These are phyloP conservation scores for Saccharomycopsis vini DNA, from an alignment of 805 yeast species.

Conservation along the genomic window DNA sequence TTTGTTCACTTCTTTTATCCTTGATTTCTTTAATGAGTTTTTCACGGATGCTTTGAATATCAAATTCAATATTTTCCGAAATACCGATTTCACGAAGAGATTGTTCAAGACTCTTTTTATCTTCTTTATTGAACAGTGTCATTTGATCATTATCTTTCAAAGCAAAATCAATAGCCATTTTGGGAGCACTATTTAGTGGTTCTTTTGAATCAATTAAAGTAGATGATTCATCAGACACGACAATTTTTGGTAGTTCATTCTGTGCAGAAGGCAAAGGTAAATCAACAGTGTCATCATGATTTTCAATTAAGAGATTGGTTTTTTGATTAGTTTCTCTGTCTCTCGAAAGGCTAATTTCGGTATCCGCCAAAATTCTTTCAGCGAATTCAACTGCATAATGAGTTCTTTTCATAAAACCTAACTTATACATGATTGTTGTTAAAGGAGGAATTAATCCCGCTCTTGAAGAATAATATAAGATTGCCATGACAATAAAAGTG, in stretches of 20 bases:
- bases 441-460: slow-evolving; percentile 31
- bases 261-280: neutral
- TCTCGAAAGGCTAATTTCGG: slow-evolving; percentile 3
- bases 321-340: too few relatives aligned
- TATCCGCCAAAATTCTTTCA: slow-evolving; percentile 22
- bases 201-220: too few relatives aligned
- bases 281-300: too few relatives aligned
- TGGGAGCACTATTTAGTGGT: too few relatives aligned
- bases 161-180: too few relatives aligned
- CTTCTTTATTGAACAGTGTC: too few relatives aligned
- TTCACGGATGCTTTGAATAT: slow-evolving; percentile 19
- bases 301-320: too few relatives aligned
- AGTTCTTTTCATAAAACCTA: slow-evolving; percentile 28
- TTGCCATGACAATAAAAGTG: slow-evolving; percentile 30
- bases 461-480: slow-evolving; percentile 31
- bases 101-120: too few relatives aligned
- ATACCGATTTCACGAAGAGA: neutral
- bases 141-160: too few relatives aligned
- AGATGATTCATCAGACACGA: too few relatives aligned
- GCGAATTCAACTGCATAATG: slow-evolving; percentile 29
- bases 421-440: slow-evolving; percentile 24
- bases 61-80: slow-evolving; percentile 16
- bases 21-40: slow-evolving; percentile 6
- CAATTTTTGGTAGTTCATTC: neutral
- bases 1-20: neutral